Conservation (phyloP, 495 filamentous ascomycete genomes). For the Talaromyces proteolyticus region DNA sequence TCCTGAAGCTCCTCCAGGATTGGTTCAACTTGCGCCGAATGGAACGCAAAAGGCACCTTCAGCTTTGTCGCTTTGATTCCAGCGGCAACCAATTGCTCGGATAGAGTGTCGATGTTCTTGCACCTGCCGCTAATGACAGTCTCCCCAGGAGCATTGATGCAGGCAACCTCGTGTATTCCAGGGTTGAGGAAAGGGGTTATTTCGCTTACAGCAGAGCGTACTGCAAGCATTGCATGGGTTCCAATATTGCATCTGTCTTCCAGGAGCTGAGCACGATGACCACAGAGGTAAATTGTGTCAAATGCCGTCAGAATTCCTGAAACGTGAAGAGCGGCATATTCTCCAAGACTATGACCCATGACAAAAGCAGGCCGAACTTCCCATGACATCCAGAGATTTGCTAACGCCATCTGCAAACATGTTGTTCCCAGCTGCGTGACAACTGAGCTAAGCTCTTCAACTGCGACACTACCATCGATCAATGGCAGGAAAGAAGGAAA, state of each 20-base stretch:
- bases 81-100: conserved; percentile 46
- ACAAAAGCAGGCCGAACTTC: conserved; percentile 72
- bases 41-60: conserved; percentile 74
- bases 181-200: conserved; percentile 23
- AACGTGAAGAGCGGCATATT: conserved; percentile 81
- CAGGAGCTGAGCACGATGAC: conserved; percentile 70
- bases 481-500: conserved; percentile 62
- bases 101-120: conserved; percentile 47
- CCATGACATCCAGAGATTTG: conserved; percentile 73
- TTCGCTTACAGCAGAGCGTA: conserved; percentile 28
- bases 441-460: conserved; percentile 60
- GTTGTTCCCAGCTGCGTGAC: conserved; percentile 72
- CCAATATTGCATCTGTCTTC: conserved; percentile 62
- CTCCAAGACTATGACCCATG: conserved; percentile 80
- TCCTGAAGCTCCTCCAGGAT: conserved; percentile 63
- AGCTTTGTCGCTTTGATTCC: conserved; percentile 65
- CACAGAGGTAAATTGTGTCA: conserved; percentile 78
- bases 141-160: conserved; percentile 44
- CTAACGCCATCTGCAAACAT: conserved; percentile 81
- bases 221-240: conserved; percentile 59
- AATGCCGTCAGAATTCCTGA: conserved; percentile 73
- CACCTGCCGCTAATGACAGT: conserved; percentile 44
- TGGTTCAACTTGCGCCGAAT: conserved; percentile 73
- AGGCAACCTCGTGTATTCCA: conserved; percentile 38
- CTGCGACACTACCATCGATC: conserved; percentile 40